Evolutionary conservation across 257 asterid species (phyloP).

Genomic region (Echites panduratus): DNA sequence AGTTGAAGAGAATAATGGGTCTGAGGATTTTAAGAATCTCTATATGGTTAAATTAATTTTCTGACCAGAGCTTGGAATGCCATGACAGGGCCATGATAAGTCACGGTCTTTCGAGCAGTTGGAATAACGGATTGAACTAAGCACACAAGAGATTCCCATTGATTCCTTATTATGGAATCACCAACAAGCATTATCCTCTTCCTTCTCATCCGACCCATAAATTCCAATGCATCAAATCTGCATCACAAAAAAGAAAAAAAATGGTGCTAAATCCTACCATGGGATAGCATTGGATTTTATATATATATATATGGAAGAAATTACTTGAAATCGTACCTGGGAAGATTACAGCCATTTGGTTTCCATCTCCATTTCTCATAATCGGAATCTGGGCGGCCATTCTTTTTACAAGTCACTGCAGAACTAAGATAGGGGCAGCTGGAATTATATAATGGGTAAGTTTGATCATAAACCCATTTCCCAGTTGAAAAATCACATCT

Average conservation of each 20-base stretch:
- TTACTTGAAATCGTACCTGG: constrained; percentile 40
- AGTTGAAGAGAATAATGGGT: not conserved
- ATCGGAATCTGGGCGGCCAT: constrained; percentile 86
- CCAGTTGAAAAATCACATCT: constrained; percentile 66
- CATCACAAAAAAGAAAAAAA: constrained; percentile 18
- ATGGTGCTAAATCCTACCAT: not conserved
- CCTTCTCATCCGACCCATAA: constrained; percentile 82
- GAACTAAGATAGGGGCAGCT: constrained; percentile 69
- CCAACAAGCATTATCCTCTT: constrained; percentile 90
- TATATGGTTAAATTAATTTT: not conserved
- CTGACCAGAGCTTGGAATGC: constrained; percentile 87
- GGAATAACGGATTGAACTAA: constrained; percentile 80
- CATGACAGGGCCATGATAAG: constrained; percentile 81
- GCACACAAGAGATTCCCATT: constrained; percentile 95
- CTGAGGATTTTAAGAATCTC: not conserved
- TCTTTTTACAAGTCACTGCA: constrained; percentile 61
- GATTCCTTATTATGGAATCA: constrained; percentile 89
- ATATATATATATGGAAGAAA: not conserved
- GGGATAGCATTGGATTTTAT: too few species aligned
- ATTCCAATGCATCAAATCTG: constrained; percentile 85
- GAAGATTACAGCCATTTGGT: constrained; percentile 64
- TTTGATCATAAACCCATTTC: constrained; percentile 71
- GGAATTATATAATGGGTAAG: constrained; percentile 70
- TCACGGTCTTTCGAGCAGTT: constrained; percentile 52
- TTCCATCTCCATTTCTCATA: constrained; percentile 87